Percentiles rank a stretch among this genome's conserved stretches.
phyloP scores from a whole-genome alignment of 345 rosid genomes.

The Eucalyptus sp. region DNA sequence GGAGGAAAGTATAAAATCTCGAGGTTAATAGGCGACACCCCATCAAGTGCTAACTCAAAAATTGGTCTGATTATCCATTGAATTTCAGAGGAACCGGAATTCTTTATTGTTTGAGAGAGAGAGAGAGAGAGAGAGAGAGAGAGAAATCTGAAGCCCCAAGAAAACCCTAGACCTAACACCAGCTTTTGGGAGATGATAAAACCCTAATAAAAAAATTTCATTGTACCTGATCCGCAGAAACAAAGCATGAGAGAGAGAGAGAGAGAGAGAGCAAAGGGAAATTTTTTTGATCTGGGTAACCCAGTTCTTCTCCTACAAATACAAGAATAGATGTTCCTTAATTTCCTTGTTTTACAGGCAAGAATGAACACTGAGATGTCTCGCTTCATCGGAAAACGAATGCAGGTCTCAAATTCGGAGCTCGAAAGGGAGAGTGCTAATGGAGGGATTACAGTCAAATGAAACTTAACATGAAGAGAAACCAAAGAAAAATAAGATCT shows the following conservation, averaged over 20 bases:
- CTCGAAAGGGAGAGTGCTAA: not conserved
- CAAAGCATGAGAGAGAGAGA: not conserved
- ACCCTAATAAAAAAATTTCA: not conserved
- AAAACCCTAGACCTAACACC: conserved; percentile 21
- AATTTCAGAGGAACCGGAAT: not conserved
- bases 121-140: not conserved
- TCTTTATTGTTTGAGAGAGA: not conserved
- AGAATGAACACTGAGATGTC: not conserved
- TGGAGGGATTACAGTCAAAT: not conserved
- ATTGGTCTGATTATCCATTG: not conserved
- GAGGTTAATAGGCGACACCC: not conserved
- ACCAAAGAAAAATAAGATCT: not conserved
- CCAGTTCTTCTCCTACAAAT: not conserved
- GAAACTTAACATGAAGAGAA: not conserved
- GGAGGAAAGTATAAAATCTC: not conserved
- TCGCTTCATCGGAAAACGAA: not conserved
- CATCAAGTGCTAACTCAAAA: not conserved
- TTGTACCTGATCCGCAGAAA: not conserved
- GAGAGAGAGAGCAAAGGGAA: not conserved
- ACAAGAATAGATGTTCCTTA: not conserved
- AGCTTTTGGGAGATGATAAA: conserved; percentile 17
- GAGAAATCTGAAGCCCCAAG: not conserved
- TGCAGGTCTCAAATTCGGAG: not conserved
- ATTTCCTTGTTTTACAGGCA: not conserved
- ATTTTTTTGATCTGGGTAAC: not conserved